A percentile compares a stretch with the other conserved stretches of the same genome.
phyloP scores from a whole-genome alignment of 2,329 filamentous ascomycete genomes.

The Calonectria honghensis region DNA sequence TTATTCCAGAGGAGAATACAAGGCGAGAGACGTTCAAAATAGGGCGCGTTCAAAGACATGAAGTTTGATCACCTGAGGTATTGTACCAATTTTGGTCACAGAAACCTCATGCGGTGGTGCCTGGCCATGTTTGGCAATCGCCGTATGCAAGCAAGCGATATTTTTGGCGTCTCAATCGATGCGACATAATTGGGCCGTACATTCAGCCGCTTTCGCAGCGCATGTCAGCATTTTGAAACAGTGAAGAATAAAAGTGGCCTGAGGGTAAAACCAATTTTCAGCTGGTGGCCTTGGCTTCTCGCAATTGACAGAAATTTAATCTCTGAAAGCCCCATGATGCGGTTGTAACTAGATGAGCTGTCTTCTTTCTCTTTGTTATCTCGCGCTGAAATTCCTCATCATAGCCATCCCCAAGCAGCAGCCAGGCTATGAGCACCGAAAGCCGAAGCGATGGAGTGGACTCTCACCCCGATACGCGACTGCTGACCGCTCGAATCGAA shows the following conservation, averaged over 20 bases:
- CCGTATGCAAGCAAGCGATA: neutral
- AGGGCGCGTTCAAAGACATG: too few relatives aligned
- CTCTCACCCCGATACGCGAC: too few relatives aligned
- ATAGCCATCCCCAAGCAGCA: too few relatives aligned
- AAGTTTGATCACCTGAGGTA: neutral
- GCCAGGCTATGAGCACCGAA: too few relatives aligned
- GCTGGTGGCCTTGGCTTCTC: neutral
- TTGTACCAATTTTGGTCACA: neutral
- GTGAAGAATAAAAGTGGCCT: neutral
- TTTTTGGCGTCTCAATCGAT: neutral
- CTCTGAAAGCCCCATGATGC: neutral
- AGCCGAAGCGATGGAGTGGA: too few relatives aligned
- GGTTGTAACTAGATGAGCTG: neutral
- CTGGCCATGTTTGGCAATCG: neutral
- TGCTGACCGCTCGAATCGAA: too few relatives aligned
- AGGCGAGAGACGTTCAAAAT: too few relatives aligned
- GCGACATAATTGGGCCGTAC: neutral
- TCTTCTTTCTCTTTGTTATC: neutral
- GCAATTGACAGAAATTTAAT: neutral
- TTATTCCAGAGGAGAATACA: neutral
- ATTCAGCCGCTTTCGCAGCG: neutral
- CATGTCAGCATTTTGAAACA: neutral
- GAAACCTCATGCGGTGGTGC: neutral
- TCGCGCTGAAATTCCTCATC: too few relatives aligned
- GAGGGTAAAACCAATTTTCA: neutral